These are phyloP conservation scores for Talaromyces liani DNA, from an alignment of 495 filamentous ascomycete genomes.

Conservation along the genomic window DNA sequence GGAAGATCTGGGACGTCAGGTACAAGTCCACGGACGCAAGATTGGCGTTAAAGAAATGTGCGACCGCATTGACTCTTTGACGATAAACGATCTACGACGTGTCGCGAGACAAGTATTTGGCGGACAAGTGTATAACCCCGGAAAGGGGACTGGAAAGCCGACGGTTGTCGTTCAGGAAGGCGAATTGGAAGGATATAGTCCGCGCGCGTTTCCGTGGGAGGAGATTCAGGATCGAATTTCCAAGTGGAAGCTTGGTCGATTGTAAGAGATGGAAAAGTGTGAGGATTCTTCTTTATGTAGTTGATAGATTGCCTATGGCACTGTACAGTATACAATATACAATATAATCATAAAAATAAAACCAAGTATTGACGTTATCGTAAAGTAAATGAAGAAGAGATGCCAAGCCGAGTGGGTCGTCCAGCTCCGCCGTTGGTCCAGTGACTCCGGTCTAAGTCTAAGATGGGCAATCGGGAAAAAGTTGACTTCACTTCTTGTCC, in stretches of 20 bases:
- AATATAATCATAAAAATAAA: neutral
- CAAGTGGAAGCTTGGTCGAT: conserved; percentile 73
- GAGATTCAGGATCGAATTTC: conserved; percentile 82
- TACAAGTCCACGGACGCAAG: conserved; percentile 90
- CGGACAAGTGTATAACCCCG: conserved; percentile 67
- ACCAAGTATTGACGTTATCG: no score
- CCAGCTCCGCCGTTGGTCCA: conserved; percentile 2
- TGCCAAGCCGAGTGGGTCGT: neutral
- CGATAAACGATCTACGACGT: conserved; percentile 69
- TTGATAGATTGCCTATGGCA: neutral
- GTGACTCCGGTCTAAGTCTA: neutral
- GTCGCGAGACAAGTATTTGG: conserved; percentile 78
- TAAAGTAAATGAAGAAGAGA: neutral
- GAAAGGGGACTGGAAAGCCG: conserved; percentile 78
- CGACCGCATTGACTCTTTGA: conserved; percentile 71
- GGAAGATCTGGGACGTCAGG: conserved; percentile 94
- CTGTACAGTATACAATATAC: conserved; percentile 1
- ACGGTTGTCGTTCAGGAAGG: conserved; percentile 90
- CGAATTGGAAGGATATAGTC: conserved; percentile 34
- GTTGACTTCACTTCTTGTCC: neutral
- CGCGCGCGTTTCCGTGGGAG: conserved; percentile 62
- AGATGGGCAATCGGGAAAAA: conserved; percentile 2
- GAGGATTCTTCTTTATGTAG: neutral
- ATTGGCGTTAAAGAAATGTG: conserved; percentile 93
- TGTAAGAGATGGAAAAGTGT: conserved; percentile 27